Conservation (phyloP, 176 grass and related monocot species). For the Olyra latifolia region DNA sequence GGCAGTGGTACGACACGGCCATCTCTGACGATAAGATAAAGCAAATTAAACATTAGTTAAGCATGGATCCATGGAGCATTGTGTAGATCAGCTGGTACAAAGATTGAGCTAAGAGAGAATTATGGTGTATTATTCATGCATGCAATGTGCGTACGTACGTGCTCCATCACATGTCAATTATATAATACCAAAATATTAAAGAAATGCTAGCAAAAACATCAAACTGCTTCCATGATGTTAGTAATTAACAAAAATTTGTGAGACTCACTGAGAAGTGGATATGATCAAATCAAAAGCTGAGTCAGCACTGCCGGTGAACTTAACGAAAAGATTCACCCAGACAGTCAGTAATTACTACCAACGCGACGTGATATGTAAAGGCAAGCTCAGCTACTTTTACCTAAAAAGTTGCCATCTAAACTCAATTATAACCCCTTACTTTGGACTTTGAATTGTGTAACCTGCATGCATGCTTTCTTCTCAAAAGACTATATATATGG, state of each 20-base stretch:
- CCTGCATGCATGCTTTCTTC: background rate
- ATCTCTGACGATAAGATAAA: slow-evolving; percentile 25
- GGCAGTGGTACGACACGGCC: background rate
- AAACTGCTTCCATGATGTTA: background rate
- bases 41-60: background rate
- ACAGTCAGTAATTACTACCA: background rate
- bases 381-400: background rate
- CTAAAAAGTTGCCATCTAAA: background rate
- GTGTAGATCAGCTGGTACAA: background rate
- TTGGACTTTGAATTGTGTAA: background rate
- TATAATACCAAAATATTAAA: background rate
- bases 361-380: background rate
- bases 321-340: background rate
- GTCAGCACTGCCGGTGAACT: background rate
- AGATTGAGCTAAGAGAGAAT: background rate
- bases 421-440: background rate
- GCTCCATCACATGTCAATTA: background rate
- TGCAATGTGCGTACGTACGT: background rate
- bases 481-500: slow-evolving; percentile 8
- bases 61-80: background rate
- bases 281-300: background rate
- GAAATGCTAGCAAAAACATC: background rate
- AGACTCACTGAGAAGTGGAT: background rate
- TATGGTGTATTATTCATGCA: background rate
- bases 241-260: background rate